phyloP scores from a whole-genome alignment of 2,329 filamentous ascomycete species.

The Penicillium hesseltinei region DNA sequence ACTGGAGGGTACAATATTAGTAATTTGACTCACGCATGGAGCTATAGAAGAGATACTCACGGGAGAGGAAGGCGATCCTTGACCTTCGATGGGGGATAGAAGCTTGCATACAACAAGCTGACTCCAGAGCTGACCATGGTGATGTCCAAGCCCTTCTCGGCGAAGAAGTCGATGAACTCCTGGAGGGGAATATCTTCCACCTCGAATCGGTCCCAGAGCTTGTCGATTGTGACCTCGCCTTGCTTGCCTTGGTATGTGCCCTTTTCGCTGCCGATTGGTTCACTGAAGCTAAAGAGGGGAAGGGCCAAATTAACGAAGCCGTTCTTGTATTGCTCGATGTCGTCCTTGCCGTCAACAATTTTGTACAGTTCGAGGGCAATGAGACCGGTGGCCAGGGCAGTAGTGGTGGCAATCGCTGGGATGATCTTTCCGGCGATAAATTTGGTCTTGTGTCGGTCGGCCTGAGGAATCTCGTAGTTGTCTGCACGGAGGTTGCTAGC shows the following conservation, averaged over 20 bases:
- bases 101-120: slow-evolving; percentile 87
- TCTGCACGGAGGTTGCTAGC: slow-evolving; percentile 94
- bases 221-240: slow-evolving; percentile 79
- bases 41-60: slow-evolving; percentile 47
- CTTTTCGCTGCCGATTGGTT: slow-evolving; percentile 92
- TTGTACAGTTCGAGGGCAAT: slow-evolving; percentile 95
- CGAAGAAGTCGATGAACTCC: slow-evolving; percentile 80
- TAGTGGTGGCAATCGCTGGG: slow-evolving; percentile 95
- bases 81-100: slow-evolving; percentile 79
- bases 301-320: slow-evolving; percentile 95
- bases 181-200: slow-evolving; percentile 78
- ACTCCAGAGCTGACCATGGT: slow-evolving; percentile 98
- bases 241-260: slow-evolving; percentile 79
- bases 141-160: slow-evolving; percentile 74
- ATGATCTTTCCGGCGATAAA: slow-evolving; percentile 99
- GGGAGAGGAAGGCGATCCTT: slow-evolving; percentile 75
- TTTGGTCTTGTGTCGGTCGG: slow-evolving; percentile 96
- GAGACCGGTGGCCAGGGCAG: slow-evolving; percentile 88
- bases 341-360: slow-evolving; percentile 91
- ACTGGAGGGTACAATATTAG: slow-evolving; percentile 50
- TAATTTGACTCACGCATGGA: neutral
- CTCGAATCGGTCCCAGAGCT: slow-evolving; percentile 98
- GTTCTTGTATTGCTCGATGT: slow-evolving; percentile 99
- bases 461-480: slow-evolving; percentile 94
- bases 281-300: slow-evolving; percentile 97